Evolutionary conservation across 306 rosid genomes (phyloP), one percentile per base, ranked within the genome.

Genomic region (Rosa lucieae): DNA sequence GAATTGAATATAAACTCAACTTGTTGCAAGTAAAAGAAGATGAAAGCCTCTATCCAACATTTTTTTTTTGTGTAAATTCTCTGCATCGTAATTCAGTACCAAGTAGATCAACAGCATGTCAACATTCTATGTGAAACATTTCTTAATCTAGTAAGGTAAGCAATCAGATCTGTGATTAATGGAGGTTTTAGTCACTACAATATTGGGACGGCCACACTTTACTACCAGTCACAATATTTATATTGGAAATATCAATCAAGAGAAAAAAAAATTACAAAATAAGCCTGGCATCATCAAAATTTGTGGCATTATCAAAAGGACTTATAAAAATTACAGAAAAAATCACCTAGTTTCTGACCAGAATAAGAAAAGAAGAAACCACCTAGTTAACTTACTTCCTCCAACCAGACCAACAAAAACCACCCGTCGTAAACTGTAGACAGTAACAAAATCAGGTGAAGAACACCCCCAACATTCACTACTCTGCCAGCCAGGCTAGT

Each of bases 381-480:
- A 42, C 78, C 78, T 8, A 43, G 56, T 75, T 58, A 23, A 37
- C 47, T 48, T 61, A 37, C 66, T n/a, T 29, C 42, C 70, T 43
- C 70, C 70, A 74, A 40, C 68, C 67, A 73, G 48, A 52, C 35
- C 65, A 52, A 72, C 58, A 35, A 35, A 32, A 3, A 37, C 10
- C 46, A 73, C 47, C 63, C 61, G 26, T 20, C n/a, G 21, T 14
- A 53, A 15, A 40, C 5, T n/a, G 9, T 68, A 29, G 67, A 12
- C 52, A 10, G 73, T 70, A 42, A 70, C 4, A 14, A 35, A 15
- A 71, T 71, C 61, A 21, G 59, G 40, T 21, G 52, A 29, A 26
- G 75, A 52, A 18, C 47, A n/a, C 11, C 47, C 44, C 14, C 26
- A 51, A 11, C 76, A 51, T 17, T 52, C 15, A 29, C 13, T 12